Conservation (phyloP, 768 basidiomycete genomes). For the Pleurotus eryngii region DNA sequence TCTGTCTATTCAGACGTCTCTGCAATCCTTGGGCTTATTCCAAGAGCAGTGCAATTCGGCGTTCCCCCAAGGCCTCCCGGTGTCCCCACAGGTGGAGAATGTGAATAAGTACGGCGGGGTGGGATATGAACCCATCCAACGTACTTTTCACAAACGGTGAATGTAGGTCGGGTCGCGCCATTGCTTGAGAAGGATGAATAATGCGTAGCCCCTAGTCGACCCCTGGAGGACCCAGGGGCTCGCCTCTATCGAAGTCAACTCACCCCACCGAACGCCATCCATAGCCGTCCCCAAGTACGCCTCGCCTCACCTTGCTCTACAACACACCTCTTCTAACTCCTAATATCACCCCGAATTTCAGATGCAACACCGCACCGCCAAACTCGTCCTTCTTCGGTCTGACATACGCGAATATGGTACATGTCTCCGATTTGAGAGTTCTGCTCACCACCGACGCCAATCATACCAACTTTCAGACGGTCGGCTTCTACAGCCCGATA, state of each 20-base stretch:
- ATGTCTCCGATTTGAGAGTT: conserved; percentile 47
- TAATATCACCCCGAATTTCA: conserved; percentile 9
- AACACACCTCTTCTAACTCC: not conserved
- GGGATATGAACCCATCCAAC: conserved; percentile 48
- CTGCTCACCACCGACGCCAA: conserved; percentile 44
- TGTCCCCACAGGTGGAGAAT: conserved; percentile 38
- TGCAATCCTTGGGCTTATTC: conserved; percentile 41
- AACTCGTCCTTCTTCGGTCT: conserved; percentile 41
- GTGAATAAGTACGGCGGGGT: conserved; percentile 52
- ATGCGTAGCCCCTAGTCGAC: conserved; percentile 30
- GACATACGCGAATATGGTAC: conserved; percentile 45
- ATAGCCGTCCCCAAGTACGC: conserved; percentile 35
- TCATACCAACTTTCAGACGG: conserved; percentile 44
- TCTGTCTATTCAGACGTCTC: conserved; percentile 45
- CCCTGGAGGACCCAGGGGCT: conserved; percentile 52
- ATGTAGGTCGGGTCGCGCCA: conserved; percentile 27
- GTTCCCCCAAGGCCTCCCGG: conserved; percentile 34
- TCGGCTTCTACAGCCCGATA: conserved; percentile 48
- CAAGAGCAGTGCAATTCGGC: conserved; percentile 41
- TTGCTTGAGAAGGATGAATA: no score
- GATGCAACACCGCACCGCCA: conserved; percentile 35
- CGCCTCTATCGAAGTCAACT: conserved; percentile 43
- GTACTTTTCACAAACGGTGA: conserved; percentile 48
- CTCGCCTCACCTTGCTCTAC: not conserved
- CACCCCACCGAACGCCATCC: conserved; percentile 38